Base-by-base conservation (phyloP, 1,139 yeast genomes). In the Magnusiomyces sp. region DNA sequence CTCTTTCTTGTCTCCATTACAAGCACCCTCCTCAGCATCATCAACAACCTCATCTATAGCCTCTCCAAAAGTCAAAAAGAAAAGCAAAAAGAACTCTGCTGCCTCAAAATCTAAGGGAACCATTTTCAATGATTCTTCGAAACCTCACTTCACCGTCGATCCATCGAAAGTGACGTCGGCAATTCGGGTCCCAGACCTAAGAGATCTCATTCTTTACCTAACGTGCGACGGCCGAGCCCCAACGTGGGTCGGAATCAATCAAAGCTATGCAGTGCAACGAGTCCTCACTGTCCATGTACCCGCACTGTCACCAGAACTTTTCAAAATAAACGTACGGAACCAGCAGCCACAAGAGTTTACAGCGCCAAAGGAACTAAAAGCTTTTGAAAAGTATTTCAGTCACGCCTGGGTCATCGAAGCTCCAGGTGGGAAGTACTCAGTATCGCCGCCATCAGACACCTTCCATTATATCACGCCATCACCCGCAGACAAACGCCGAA, bases 201-300 rank as follows among this genome's bases (percentile, higher is more conserved):
- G 89, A 45, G 80, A 77, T 49, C 61, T 83, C 47, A 67, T 80
- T 0, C 61, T 81, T 14, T 74, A 71, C 55, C 60, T 74, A 0
- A 40, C 34, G 14, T 70, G 73, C 11, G 75, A 72, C 16, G 65
- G 71, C 2, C 65, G 69, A 43, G 62, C 67, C 3, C 75, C 79
- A 2, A 63, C 63, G 31, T 74, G 77, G 74, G 58, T 73, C 17
- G 66, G 66, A 19, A 58, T 79, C 13, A 46, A 55, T 13, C 57
- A 56, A 36, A 45, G 55, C 40, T 32, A 47, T 17, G 49, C 50
- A 1, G 66, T 80, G 5, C 64, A 71, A 23, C 77, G 77, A 49
- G 75, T 83, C 2, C 80, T 86, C 0, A 69, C 80, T n/a, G 68
- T 87, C 11, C 68, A 81, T 50, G 74, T 79, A 2, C 88, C 92